phyloP scores from a whole-genome alignment of 2,329 filamentous ascomycete genomes.

The Cladorrhinum sp. region DNA sequence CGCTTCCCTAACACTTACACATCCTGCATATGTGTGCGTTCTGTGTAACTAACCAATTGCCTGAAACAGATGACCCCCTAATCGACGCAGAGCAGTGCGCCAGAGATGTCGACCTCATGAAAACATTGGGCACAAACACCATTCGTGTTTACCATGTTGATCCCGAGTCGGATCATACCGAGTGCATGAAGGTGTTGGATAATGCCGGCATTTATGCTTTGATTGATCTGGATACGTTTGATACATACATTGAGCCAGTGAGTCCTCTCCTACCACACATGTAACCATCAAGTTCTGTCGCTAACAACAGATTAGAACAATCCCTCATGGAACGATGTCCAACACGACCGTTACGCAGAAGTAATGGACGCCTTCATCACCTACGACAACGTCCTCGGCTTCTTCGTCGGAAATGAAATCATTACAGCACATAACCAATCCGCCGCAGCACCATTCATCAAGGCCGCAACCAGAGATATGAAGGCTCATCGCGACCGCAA shows the following conservation, averaged over 20 bases:
- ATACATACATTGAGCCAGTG: slow-evolving; percentile 64
- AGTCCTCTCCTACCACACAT: slow-evolving; percentile 25
- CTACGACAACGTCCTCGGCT: slow-evolving; percentile 77
- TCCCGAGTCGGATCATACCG: slow-evolving; percentile 64
- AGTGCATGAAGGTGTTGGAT: slow-evolving; percentile 77
- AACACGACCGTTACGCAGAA: slow-evolving; percentile 63
- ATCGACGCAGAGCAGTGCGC: slow-evolving; percentile 71
- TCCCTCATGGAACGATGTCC: slow-evolving; percentile 69
- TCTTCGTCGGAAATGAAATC: slow-evolving; percentile 88
- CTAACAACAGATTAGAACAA: slow-evolving; percentile 39
- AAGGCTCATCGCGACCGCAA: slow-evolving; percentile 76
- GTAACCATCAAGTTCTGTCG: not conserved
- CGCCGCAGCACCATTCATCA: slow-evolving; percentile 73
- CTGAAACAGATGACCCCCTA: slow-evolving; percentile 63
- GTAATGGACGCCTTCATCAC: slow-evolving; percentile 75
- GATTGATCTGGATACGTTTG: slow-evolving; percentile 76
- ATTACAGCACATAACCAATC: slow-evolving; percentile 61
- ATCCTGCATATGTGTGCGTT: not conserved
- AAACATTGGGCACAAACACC: slow-evolving; percentile 74
- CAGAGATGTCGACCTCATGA: slow-evolving; percentile 73
- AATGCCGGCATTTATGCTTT: slow-evolving; percentile 81
- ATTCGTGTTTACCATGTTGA: slow-evolving; percentile 87
- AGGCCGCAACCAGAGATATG: slow-evolving; percentile 76
- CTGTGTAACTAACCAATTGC: slow-evolving; percentile 1
- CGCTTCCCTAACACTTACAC: slow-evolving; percentile 1